Conservation (phyloP, 1,284 basidiomycete species). For the Afroboletus lepidellus region DNA sequence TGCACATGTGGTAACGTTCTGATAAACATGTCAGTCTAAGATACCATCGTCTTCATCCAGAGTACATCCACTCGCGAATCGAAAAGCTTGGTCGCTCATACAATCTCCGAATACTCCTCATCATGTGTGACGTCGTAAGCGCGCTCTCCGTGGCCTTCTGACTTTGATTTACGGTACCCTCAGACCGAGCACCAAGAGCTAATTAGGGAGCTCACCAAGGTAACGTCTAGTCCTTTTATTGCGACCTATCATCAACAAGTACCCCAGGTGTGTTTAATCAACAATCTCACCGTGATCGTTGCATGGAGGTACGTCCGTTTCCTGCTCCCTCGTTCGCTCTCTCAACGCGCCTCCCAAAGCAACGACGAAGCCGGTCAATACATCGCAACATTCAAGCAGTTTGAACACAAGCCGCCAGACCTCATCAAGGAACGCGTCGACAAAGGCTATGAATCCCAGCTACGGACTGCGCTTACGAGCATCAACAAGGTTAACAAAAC, state of each 20-base stretch:
- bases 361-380: constrained; percentile 92
- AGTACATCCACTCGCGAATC: constrained; percentile 93
- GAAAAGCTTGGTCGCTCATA: constrained; percentile 82
- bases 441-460: constrained; percentile 80
- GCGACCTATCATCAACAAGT: constrained; percentile 6
- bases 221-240: constrained; percentile 24
- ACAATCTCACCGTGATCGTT: constrained; percentile 89
- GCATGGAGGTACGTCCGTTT: constrained; percentile 73
- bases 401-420: constrained; percentile 91
- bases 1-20: neutral
- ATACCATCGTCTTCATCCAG: constrained; percentile 96
- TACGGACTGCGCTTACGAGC: constrained; percentile 85
- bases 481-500: constrained; percentile 97
- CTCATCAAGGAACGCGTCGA: constrained; percentile 92
- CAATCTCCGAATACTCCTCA: constrained; percentile 82
- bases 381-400: constrained; percentile 88
- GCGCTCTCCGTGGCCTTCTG: neutral
- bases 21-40: constrained; percentile 62
- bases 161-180: neutral
- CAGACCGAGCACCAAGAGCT: constrained; percentile 89
- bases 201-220: constrained; percentile 92
- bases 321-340: neutral
- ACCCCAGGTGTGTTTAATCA: constrained; percentile 77
- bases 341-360: constrained; percentile 40
- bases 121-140: constrained; percentile 90